Evolutionary conservation across 805 yeast species (phyloP).

Genomic region (Metschnikowia similis): DNA sequence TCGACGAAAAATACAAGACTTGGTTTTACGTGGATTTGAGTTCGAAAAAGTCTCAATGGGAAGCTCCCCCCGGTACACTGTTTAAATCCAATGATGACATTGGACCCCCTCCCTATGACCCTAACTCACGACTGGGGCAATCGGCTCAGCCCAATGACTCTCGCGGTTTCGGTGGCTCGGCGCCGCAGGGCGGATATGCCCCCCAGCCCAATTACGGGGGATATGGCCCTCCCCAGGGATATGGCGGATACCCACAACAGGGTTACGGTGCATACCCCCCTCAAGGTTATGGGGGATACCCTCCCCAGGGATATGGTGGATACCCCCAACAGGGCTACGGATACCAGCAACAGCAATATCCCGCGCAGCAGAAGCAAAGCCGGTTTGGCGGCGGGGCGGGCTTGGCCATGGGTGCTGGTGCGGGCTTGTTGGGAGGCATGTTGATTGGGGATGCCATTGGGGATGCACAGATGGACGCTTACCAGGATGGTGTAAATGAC

Average conservation of each 20-base stretch:
- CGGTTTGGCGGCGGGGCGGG: constrained; percentile 36
- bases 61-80: constrained; percentile 61
- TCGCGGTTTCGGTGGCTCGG: neutral
- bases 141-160: constrained; percentile 1
- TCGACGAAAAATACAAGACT: constrained; percentile 63
- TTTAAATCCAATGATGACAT: constrained; percentile 27
- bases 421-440: constrained; percentile 61
- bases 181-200: constrained; percentile 5
- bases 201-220: constrained; percentile 15
- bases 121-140: constrained; percentile 5
- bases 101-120: constrained; percentile 44
- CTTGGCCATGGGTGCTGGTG: constrained; percentile 45
- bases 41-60: constrained; percentile 87
- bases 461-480: constrained; percentile 23
- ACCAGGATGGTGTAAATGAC: constrained; percentile 30
- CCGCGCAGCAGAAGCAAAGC: constrained; percentile 20
- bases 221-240: constrained; percentile 17
- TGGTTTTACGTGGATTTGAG: constrained; percentile 78
- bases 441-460: constrained; percentile 44
- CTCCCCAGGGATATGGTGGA: constrained; percentile 22
- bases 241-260: constrained; percentile 25
- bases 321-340: constrained; percentile 27
- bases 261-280: constrained; percentile 11
- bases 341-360: constrained; percentile 17
- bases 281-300: constrained; percentile 29